Evolutionary conservation across 345 rosid genomes (phyloP).

Genomic region (Heritiera fomes): DNA sequence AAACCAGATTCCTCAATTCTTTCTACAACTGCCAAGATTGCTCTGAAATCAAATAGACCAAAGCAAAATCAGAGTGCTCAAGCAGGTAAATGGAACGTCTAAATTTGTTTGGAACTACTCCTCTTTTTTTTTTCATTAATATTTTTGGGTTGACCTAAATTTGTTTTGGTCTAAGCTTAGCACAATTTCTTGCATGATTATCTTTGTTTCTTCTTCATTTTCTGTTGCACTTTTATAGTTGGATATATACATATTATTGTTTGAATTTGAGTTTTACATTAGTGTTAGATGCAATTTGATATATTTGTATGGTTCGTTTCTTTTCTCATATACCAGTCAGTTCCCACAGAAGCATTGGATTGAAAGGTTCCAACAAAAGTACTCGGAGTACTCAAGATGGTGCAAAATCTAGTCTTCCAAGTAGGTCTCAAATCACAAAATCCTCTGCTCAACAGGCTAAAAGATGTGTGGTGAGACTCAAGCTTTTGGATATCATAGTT

Average conservation of each 20-base stretch:
- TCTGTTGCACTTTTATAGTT: neutral
- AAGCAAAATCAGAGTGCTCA: constrained; percentile 44
- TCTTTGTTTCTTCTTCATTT: neutral
- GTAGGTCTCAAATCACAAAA: constrained; percentile 42
- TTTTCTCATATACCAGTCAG: constrained; percentile 35
- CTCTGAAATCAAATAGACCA: constrained; percentile 32
- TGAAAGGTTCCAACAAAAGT: constrained; percentile 35
- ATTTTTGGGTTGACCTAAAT: neutral
- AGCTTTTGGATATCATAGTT: constrained; percentile 21
- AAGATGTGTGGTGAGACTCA: constrained; percentile 61
- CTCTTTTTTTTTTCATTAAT: neutral
- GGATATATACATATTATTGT: neutral
- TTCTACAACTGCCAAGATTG: constrained; percentile 39
- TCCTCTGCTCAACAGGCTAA: constrained; percentile 47
- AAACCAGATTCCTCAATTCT: constrained; percentile 38
- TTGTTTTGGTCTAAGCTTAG: neutral
- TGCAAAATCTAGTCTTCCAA: constrained; percentile 42
- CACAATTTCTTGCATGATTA: neutral
- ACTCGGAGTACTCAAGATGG: constrained; percentile 34
- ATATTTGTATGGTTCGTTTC: constrained; percentile 4
- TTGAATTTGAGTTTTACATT: neutral
- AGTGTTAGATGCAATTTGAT: constrained; percentile 19
- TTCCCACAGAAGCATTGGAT: constrained; percentile 46
- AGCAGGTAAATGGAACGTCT: constrained; percentile 42
- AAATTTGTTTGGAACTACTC: neutral